Evolutionary conservation across 2,329 filamentous ascomycete species (phyloP).

Genomic region (Arthrobotrys sphaeroides): DNA sequence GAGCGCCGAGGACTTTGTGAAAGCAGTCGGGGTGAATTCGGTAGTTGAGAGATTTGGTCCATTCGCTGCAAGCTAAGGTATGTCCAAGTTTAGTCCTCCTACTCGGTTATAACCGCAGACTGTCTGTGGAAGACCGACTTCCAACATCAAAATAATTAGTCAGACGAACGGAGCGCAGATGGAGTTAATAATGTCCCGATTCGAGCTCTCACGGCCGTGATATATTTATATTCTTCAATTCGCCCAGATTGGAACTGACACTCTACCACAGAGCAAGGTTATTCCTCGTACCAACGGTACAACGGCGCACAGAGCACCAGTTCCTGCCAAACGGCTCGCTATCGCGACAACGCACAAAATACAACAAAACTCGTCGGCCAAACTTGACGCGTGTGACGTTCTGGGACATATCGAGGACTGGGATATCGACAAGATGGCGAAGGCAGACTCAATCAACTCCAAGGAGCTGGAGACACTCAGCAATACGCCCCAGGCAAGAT

Average conservation of each 20-base stretch:
- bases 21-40: not conserved
- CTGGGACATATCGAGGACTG: too few relatives aligned
- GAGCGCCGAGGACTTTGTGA: not conserved
- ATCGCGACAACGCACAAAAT: not conserved
- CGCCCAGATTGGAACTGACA: not conserved
- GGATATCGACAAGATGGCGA: slow-evolving; percentile 20
- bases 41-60: not conserved
- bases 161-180: too few relatives aligned
- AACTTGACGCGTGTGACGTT: too few relatives aligned
- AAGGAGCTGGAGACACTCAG: slow-evolving; percentile 42
- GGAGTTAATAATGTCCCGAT: not conserved
- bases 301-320: not conserved
- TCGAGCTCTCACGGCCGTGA: not conserved
- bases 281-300: not conserved
- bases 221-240: slow-evolving; percentile 1
- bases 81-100: not conserved
- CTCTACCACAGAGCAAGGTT: not conserved
- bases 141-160: not conserved
- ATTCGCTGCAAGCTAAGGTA: not conserved
- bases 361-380: not conserved
- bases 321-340: not conserved
- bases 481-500: slow-evolving; percentile 37
- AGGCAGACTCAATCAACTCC: slow-evolving; percentile 41
- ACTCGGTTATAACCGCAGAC: not conserved
- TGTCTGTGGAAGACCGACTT: not conserved